Conservation (phyloP, 352 stramenopile species). For the Globisporangium cederbergense region DNA sequence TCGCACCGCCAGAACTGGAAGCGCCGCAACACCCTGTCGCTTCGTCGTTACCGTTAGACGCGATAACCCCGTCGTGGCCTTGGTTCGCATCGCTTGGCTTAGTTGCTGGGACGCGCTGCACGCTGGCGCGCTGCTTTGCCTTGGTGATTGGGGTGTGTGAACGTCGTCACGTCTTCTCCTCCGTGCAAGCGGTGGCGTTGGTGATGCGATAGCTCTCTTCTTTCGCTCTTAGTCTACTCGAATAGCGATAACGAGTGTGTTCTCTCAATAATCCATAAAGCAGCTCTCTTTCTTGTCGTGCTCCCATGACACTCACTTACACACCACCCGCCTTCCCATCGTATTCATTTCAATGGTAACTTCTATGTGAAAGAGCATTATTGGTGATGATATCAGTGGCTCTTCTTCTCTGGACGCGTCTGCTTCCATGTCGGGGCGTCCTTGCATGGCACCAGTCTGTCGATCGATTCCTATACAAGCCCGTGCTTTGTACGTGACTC, state of each 20-base stretch:
- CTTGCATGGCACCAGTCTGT: no score
- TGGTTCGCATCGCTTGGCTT: constrained; percentile 17
- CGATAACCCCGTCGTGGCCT: constrained; percentile 6
- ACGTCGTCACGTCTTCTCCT: no score
- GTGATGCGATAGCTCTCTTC: background rate
- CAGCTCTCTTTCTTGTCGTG: constrained; percentile 11
- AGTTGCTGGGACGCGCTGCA: constrained; percentile 2
- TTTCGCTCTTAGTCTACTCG: background rate
- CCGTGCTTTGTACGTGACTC: background rate
- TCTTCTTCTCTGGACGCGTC: no score
- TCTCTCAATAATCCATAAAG: constrained; percentile 10
- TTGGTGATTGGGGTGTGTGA: constrained; percentile 6
- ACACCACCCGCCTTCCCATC: background rate
- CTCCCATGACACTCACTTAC: constrained; percentile 12
- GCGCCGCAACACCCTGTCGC: constrained; percentile 96
- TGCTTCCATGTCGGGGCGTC: no score
- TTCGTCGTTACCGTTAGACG: constrained; percentile 97
- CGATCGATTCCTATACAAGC: constrained; percentile 6
- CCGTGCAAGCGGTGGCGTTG: no score
- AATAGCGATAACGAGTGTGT: constrained; percentile 2
- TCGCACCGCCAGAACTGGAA: constrained; percentile 98
- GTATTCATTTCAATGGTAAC: background rate
- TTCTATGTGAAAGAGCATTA: background rate
- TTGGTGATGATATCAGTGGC: no score
- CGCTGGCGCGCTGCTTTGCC: background rate